Percentiles rank a stretch among this genome's conserved stretches.
These are phyloP conservation scores for Candida khao-thaluensis DNA, from an alignment of 805 yeast genomes.

Conservation along the genomic window DNA sequence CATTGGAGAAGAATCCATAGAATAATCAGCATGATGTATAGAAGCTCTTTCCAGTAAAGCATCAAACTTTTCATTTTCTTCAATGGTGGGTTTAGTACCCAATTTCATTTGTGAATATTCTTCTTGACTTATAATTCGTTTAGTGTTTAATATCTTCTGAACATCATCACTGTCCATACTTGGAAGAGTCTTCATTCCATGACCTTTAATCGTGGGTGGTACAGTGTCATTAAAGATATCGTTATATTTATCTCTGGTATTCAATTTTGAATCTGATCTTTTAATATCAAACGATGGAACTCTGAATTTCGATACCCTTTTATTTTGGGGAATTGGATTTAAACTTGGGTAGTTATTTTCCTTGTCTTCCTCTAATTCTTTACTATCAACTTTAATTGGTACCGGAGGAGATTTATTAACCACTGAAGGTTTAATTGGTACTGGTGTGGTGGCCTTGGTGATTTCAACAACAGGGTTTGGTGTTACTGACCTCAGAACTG, in stretches of 20 bases:
- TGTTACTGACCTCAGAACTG: not conserved
- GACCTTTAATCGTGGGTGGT: slow-evolving; percentile 34
- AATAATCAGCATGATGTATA: slow-evolving; percentile 25
- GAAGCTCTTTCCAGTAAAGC: slow-evolving; percentile 34
- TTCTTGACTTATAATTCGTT: slow-evolving; percentile 39
- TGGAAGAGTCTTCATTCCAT: slow-evolving; percentile 49
- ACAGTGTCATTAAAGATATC: slow-evolving; percentile 24
- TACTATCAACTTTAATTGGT: not conserved
- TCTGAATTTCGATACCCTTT: slow-evolving; percentile 30
- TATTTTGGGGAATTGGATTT: not conserved
- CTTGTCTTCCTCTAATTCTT: slow-evolving; percentile 1
- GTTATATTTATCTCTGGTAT: slow-evolving; percentile 38
- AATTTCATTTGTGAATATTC: slow-evolving; percentile 38
- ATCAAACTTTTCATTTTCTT: slow-evolving; percentile 26
- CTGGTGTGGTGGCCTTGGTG: not conserved
- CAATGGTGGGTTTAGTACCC: slow-evolving; percentile 27
- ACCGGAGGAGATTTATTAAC: not conserved
- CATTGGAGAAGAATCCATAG: slow-evolving; percentile 14
- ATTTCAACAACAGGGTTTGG: not conserved
- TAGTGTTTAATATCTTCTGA: slow-evolving; percentile 37
- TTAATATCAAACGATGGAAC: slow-evolving; percentile 46
- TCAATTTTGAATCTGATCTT: slow-evolving; percentile 31
- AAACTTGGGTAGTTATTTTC: slow-evolving; percentile 7
- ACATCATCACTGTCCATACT: slow-evolving; percentile 49
- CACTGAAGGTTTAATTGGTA: not conserved